Conservation (phyloP, 108 stramenopile species). For the Aurantiochytrium sp. region DNA sequence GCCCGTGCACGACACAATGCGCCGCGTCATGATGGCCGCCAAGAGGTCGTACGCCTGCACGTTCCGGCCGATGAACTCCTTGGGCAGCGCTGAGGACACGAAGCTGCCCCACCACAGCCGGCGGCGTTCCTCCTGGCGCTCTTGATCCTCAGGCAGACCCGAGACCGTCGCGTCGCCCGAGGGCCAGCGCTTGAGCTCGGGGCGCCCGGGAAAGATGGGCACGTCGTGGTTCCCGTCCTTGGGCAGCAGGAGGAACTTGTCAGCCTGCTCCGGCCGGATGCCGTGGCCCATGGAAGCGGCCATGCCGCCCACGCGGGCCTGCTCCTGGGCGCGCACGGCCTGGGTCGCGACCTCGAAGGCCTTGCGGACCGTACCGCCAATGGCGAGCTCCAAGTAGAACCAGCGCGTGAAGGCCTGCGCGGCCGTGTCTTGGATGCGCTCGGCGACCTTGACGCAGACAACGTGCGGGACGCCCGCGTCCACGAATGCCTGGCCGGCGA, state of each 20-base stretch:
- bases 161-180: not conserved
- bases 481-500: constrained; percentile 78
- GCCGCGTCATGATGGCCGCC: constrained; percentile 48
- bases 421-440: constrained; percentile 73
- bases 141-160: constrained; percentile 40
- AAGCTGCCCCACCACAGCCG: constrained; percentile 3
- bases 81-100: constrained; percentile 66
- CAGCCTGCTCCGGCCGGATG: constrained; percentile 16
- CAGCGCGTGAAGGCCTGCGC: constrained; percentile 73
- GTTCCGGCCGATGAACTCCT: constrained; percentile 74
- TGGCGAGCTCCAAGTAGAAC: constrained; percentile 71
- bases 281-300: constrained; percentile 52
- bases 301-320: constrained; percentile 63
- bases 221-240: constrained; percentile 74
- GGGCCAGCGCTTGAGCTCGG: not conserved
- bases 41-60: constrained; percentile 70
- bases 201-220: constrained; percentile 58
- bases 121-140: constrained; percentile 59
- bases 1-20: constrained; percentile 68
- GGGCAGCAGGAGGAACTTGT: constrained; percentile 75
- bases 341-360: constrained; percentile 77
- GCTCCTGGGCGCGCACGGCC: constrained; percentile 59
- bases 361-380: constrained; percentile 70
- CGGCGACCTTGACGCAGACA: constrained; percentile 79
- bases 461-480: constrained; percentile 86